Percentiles rank a stretch among this genome's conserved stretches.
Conservation (phyloP, 75 land plant species). For the Cryptomeria japonica region DNA sequence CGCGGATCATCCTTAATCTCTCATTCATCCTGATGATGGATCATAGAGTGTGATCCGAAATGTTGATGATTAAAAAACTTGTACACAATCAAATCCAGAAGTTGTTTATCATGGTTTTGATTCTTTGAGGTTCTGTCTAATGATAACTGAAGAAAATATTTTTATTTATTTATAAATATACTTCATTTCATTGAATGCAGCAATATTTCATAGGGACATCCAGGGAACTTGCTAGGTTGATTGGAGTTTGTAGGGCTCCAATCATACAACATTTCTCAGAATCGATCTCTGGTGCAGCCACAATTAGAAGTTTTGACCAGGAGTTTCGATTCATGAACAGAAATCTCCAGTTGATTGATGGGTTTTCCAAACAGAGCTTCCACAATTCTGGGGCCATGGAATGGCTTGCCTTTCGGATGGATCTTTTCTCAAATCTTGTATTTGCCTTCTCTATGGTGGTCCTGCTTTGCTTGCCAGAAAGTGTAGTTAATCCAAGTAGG, state of each 20-base stretch:
- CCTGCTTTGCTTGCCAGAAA: conserved; percentile 61
- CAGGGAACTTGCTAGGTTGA: conserved; percentile 61
- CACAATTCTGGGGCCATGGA: conserved; percentile 77
- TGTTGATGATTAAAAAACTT: too few relatives aligned
- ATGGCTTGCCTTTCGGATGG: conserved; percentile 83
- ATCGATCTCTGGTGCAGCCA: conserved; percentile 62
- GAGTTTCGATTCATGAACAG: conserved; percentile 47
- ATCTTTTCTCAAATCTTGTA: conserved; percentile 53
- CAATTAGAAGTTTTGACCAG: conserved; percentile 70
- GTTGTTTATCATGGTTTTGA: not conserved
- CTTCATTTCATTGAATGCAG: conserved; percentile 24
- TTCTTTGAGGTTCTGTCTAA: not conserved
- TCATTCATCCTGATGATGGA: too few relatives aligned
- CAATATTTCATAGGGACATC: conserved; percentile 68
- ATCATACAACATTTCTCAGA: conserved; percentile 75
- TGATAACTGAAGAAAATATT: not conserved
- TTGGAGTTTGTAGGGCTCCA: conserved; percentile 60
- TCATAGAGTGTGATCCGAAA: too few relatives aligned
- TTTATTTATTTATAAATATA: too few relatives aligned
- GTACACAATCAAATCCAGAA: too few relatives aligned
- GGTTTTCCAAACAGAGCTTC: conserved; percentile 58
- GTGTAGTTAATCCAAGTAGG: conserved; percentile 68
- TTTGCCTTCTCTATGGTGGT: conserved; percentile 71
- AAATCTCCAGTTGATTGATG: conserved; percentile 52
- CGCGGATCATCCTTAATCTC: too few relatives aligned